Conservation (phyloP, 2,329 filamentous ascomycete genomes). For the Rhexocercosporidium sp. region DNA sequence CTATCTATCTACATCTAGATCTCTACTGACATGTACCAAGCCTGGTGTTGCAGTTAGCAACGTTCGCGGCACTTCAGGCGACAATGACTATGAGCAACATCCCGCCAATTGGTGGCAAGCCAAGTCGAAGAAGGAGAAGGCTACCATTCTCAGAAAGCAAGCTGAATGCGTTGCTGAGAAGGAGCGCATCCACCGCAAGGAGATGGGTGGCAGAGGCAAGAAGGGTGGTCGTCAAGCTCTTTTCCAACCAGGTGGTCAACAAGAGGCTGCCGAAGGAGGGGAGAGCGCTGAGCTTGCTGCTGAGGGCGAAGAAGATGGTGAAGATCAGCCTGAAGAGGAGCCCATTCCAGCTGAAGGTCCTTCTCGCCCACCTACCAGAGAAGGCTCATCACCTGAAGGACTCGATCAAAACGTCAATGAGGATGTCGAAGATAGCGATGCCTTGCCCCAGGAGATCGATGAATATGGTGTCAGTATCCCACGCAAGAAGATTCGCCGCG, state of each 20-base stretch:
- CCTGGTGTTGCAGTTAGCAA: slow-evolving; percentile 12
- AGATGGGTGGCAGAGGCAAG: slow-evolving; percentile 8
- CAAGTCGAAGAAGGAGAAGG: slow-evolving; percentile 20
- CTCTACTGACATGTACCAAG: slow-evolving; percentile 18
- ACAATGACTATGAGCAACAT: slow-evolving; percentile 34
- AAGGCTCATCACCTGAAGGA: slow-evolving; percentile 7
- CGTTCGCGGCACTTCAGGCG: slow-evolving; percentile 14
- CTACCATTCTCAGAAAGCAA: slow-evolving; percentile 14
- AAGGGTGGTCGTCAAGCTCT: slow-evolving; percentile 14
- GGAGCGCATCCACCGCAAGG: slow-evolving; percentile 1
- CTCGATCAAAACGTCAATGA: slow-evolving; percentile 24
- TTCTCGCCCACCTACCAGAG: slow-evolving; percentile 9
- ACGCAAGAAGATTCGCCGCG: slow-evolving; percentile 23
- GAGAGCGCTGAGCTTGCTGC: background rate
- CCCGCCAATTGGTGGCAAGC: slow-evolving; percentile 32
- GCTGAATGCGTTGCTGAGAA: slow-evolving; percentile 13
- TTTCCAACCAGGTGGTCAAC: slow-evolving; percentile 8
- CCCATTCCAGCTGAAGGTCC: background rate
- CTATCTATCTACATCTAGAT: background rate
- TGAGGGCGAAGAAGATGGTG: slow-evolving; percentile 19
- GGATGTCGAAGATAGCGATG: slow-evolving; percentile 30
- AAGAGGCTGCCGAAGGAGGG: slow-evolving; percentile 12
- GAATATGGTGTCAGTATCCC: slow-evolving; percentile 39
- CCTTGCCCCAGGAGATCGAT: slow-evolving; percentile 35
- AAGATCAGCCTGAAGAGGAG: slow-evolving; percentile 17